phyloP scores from a whole-genome alignment of 1,139 yeast species.

The Blastobotrys illinoisensis region DNA sequence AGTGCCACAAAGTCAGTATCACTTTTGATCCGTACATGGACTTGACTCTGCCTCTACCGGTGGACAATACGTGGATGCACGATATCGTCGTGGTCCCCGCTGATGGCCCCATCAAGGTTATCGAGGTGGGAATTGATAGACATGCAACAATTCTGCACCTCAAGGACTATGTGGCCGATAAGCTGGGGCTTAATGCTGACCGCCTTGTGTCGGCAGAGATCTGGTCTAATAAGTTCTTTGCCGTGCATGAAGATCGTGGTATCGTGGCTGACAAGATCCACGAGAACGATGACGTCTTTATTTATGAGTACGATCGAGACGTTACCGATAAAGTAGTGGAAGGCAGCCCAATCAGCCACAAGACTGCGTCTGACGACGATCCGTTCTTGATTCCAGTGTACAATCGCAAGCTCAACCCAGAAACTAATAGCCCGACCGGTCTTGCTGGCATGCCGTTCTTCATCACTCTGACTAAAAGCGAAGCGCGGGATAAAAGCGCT shows the following conservation, averaged over 20 bases:
- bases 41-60: constrained; percentile 83
- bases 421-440: constrained; percentile 24
- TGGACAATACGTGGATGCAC: constrained; percentile 67
- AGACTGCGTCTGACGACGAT: constrained; percentile 13
- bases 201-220: constrained; percentile 63
- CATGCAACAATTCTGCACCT: constrained; percentile 62
- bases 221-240: constrained; percentile 63
- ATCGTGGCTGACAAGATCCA: constrained; percentile 66
- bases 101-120: constrained; percentile 40
- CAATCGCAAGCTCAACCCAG: constrained; percentile 44
- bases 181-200: constrained; percentile 18
- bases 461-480: constrained; percentile 47
- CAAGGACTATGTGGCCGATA: constrained; percentile 51
- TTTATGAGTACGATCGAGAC: constrained; percentile 51
- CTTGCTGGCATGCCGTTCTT: constrained; percentile 65
- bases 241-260: constrained; percentile 58
- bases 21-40: constrained; percentile 96
- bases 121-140: constrained; percentile 59
- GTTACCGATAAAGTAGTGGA: constrained; percentile 15
- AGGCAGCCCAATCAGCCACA: constrained; percentile 1
- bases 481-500: constrained; percentile 47
- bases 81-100: constrained; percentile 59
- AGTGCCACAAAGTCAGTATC: constrained; percentile 70
- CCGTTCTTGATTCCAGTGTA: constrained; percentile 61
- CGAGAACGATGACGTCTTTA: constrained; percentile 56